Base-by-base conservation (phyloP, 164 flowering plant genomes). In the Hamamelis virginiana region DNA sequence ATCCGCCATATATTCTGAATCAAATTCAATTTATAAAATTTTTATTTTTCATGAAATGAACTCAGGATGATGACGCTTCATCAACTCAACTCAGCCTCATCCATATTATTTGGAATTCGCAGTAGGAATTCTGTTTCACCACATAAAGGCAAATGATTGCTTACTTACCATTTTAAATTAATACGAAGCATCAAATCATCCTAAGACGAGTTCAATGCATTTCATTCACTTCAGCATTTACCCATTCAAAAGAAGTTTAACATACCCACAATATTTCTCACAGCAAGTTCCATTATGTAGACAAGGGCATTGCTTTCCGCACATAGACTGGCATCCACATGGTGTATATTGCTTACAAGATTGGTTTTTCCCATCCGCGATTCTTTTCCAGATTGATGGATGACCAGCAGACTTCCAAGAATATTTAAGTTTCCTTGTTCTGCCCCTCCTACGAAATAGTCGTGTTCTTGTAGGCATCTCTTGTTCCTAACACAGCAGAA, bases 231-330 rank as follows among this genome's bases (percentile, higher is more conserved):
- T 47, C 12, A 9, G 19, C 59, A 50, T 15, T 65, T 27, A 48
- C 10, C 25, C 18, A 46, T 22, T 52, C 33, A 52, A 44, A 27
- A 23, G 25, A 51, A 3, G 59, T 60, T 25, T 56, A 68, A 77
- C 94, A 48, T 89, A 93, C 99, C 99, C 99, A 70, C 99, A 96
- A 69, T 96, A 96, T 79, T 96, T 96, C 62, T 96, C 99, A 67
- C 99, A 96, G 82, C 97, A 90, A 53, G 95, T 93, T 75, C 95
- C 98, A 79, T 87, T 87, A 47, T 78, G 72, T 27, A 81, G 80
- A 77, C 99, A 96, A 62, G 99, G 71, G 76, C 99, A 96, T 55
- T 93, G 80, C 78, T 96, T 93, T 73, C 97, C 97, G 69, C 99
- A 95, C 82, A 82, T 75, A 18, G 77, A 71, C 72, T 83, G 79